Evolutionary conservation across 176 grass and related monocot genomes (phyloP).

Genomic region (Triticum aestivum): IWGSC_CS_RefSeq_v2.1 NC_057811.1:333200387-333200886

Average conservation of each 20-base stretch:
- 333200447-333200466: conserved; percentile 63
- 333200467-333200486: conserved; percentile 55
- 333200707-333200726: conserved; percentile 52
- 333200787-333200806: conserved; percentile 67
- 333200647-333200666: conserved; percentile 68
- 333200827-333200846: conserved; percentile 80
- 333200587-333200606: conserved; percentile 41
- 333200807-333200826: conserved; percentile 51
- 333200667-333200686: conserved; percentile 81
- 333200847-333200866: conserved; percentile 71
- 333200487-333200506: conserved; percentile 78
- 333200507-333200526: conserved; percentile 54
- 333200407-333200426: conserved; percentile 50
- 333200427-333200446: conserved; percentile 65
- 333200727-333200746: conserved; percentile 70
- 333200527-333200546: conserved; percentile 61
- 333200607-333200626: conserved; percentile 13
- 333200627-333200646: conserved; percentile 56
- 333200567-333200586: conserved; percentile 46
- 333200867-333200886: conserved; percentile 81
- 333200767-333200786: conserved; percentile 68
- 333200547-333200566: conserved; percentile 39
- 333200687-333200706: conserved; percentile 70
- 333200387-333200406: conserved; percentile 42
- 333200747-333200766: conserved; percentile 78